Evolutionary conservation across 1,284 basidiomycete species (phyloP), one percentile per base, ranked within the genome.

Genomic region (Austroboletus rostrupii): DNA sequence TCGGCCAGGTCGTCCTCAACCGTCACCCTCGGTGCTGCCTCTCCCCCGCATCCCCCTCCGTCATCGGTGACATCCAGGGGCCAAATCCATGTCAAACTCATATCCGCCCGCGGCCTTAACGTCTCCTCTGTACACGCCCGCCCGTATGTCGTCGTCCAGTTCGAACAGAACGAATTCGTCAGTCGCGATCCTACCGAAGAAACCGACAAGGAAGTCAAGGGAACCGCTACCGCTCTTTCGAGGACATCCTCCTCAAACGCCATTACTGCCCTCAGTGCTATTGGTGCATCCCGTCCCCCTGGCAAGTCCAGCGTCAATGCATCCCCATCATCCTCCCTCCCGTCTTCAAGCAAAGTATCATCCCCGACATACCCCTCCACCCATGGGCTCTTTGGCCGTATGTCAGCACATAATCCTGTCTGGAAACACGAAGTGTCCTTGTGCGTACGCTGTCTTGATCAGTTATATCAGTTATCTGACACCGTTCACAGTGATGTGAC

Each of bases 341-440:
- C 66, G 3, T 71, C 73, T 62, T 70, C 65, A 62, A 69, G 53
- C 66, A 69, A 65, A 53, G 43, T 26, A n/a, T 53, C 56, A 20
- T 65, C 61, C 3, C 58, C 71, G 23, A 58, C 53, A 35, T 56
- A 61, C 36, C 59, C 68, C 29, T 65, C 72, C 16, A 67, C 71
- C 21, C 74, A 74, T 31, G 74, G 78, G 19, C 73, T 88, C 39
- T 85, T 89, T 59, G 81, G 81, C 53, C 76, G 80, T 50, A 70
- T 80, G 45, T 83, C 81, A 42, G 77, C 89, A 38, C 83, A 91
- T 65, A 97, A 95, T 72, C 96, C 97, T 12, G 87, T 96, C 16
- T 99, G 97, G 97, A 98, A 99, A 73, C 94, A 98, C 70, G 89
- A 98, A 70, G 96, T 98, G 43, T 88, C 91, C 36, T 97, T 97